Percentiles rank a stretch among this genome's conserved stretches.
These are phyloP conservation scores for Penicillium sp. DNA, from an alignment of 2,329 filamentous ascomycete species.

Conservation along the genomic window DNA sequence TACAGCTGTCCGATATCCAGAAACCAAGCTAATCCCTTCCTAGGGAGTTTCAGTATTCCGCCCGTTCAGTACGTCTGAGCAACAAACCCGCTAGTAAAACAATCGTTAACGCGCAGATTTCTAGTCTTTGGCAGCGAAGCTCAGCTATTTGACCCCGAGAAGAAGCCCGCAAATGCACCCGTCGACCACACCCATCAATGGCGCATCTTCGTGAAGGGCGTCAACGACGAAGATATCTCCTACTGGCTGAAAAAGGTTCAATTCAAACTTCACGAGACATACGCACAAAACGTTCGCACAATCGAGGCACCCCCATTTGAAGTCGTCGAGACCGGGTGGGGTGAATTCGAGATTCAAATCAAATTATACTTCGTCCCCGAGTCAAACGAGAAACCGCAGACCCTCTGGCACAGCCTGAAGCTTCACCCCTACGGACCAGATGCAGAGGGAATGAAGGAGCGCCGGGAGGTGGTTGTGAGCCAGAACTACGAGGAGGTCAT, in stretches of 20 bases:
- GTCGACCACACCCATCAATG: conserved; percentile 95
- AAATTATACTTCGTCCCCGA: conserved; percentile 91
- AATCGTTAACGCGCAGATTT: conserved; percentile 1
- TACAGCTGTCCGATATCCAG: neutral
- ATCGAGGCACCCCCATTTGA: conserved; percentile 80
- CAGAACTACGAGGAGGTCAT: conserved; percentile 92
- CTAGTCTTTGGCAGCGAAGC: conserved; percentile 80
- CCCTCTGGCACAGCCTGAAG: conserved; percentile 88
- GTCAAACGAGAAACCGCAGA: conserved; percentile 88
- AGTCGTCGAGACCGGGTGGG: conserved; percentile 93
- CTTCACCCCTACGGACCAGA: conserved; percentile 84
- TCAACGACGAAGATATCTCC: conserved; percentile 86
- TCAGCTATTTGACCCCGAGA: conserved; percentile 71
- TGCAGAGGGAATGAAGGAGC: conserved; percentile 70
- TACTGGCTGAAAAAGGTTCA: conserved; percentile 97
- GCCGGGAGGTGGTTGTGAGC: conserved; percentile 65
- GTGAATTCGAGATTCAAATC: conserved; percentile 95
- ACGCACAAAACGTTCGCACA: conserved; percentile 84
- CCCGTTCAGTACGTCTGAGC: conserved; percentile 43
- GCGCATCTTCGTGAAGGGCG: conserved; percentile 88
- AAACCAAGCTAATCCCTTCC: conserved; percentile 20
- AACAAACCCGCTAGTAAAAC: neutral
- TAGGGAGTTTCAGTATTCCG: conserved; percentile 49
- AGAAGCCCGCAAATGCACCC: conserved; percentile 73
- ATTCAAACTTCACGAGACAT: conserved; percentile 97